Evolutionary conservation across 306 rosid genomes (phyloP).

Genomic region (Castanea crenata): DNA sequence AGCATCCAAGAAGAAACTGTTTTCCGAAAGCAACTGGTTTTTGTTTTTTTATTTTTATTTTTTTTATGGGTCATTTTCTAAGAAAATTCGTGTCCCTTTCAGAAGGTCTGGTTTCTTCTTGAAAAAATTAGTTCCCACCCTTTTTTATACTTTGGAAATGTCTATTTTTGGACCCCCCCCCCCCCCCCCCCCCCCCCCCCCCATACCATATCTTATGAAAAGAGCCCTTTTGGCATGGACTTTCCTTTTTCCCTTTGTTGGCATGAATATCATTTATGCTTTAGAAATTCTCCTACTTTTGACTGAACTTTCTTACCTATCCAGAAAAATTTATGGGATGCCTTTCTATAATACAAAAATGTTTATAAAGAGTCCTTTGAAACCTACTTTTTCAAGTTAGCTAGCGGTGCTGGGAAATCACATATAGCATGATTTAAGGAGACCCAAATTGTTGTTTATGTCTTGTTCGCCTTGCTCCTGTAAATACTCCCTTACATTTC

Average conservation of each 20-base stretch:
- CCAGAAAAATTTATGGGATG: conserved; percentile 34
- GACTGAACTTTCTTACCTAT: conserved; percentile 50
- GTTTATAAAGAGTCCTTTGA: not conserved
- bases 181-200: conserved; percentile 35
- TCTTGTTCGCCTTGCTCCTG: conserved; percentile 10
- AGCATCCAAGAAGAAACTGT: conserved; percentile 46
- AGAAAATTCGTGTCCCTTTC: conserved; percentile 56
- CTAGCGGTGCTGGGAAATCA: not conserved
- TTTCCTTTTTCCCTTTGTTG: conserved; percentile 60
- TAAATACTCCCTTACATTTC: conserved; percentile 20
- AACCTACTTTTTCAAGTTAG: not conserved
- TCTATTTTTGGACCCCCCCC: conserved; percentile 44
- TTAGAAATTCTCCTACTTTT: conserved; percentile 44
- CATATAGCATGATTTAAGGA: conserved; percentile 26
- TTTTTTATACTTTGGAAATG: conserved; percentile 33
- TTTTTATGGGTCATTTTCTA: conserved; percentile 50
- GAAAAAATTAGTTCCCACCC: conserved; percentile 7
- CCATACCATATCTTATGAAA: conserved; percentile 42
- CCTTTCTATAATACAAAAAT: conserved; percentile 21
- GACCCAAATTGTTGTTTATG: conserved; percentile 20
- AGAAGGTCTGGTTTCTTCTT: conserved; percentile 20
- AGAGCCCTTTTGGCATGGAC: conserved; percentile 56
- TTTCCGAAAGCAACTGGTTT: conserved; percentile 30
- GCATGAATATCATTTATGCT: conserved; percentile 50
- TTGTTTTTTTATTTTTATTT: conserved; percentile 1